Base-by-base conservation (phyloP, 345 rosid genomes). In the Aquilaria sinensis region DNA sequence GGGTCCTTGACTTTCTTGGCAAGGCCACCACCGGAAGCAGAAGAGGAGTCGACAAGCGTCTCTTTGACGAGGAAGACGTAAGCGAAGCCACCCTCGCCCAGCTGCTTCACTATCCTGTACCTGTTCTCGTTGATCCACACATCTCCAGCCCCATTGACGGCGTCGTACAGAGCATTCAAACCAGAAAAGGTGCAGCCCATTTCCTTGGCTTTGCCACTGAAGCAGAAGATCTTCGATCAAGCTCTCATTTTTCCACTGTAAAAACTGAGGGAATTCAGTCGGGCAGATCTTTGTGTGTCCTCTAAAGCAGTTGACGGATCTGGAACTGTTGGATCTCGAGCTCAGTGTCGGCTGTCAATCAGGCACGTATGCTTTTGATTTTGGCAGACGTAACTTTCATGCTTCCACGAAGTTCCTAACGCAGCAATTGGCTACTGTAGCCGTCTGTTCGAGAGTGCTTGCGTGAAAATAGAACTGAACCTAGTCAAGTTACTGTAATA, bases 81-180 rank as follows among this genome's bases (percentile, higher is more conserved):
- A 2, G 99, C 96, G 72, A 91, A 94, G 4, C 97, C 99, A 46
- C 99, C 99, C 69, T 91, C 99, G 8, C 99, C 99, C 12, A 94
- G 89, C 90, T 90, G 97, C 86, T 96, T 81, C 67, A 87, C 37
- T 79, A 86, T 68, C 81, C 85, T 83, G 84, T 81, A 94, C 57
- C 93, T 70, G 85, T 90, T 91, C 63, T 94, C 99, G 66, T 94
- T 93, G 92, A 93, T 93, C 98, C 98, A 93, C 12, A 90, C 96
- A 56, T 93, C 98, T 31, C 88, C 97, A 68, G 89, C 97, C 0
- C 97, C 92, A 53, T 88, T 86, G 2, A 81, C 99, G 65, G 89
- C 81, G 77, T 85, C 97, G 92, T 94, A 94, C 4, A 94, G 75
- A 50, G 97, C 83, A 67, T 91, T 88, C 78, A 94, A 74, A 59